Percentiles rank a stretch among this genome's conserved stretches.
Evolutionary conservation across 495 filamentous ascomycete species (phyloP).

Genomic region (Aspergillus avenaceus): DNA sequence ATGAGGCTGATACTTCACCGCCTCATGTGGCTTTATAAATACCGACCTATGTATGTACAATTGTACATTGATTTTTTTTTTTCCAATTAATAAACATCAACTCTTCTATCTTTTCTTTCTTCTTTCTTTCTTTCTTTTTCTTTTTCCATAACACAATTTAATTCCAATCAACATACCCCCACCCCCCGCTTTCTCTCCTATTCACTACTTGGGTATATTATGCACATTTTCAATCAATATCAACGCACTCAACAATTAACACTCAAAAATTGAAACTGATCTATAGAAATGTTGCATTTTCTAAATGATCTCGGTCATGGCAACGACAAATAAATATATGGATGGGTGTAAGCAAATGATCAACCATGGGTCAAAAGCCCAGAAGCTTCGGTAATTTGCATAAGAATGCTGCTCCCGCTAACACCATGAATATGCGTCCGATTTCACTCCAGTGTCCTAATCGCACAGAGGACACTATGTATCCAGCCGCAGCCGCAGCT

Average conservation of each 20-base stretch:
- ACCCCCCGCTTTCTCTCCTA: no score
- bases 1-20: slow-evolving; percentile 15
- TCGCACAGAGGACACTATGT: slow-evolving; percentile 56
- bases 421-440: slow-evolving; percentile 51
- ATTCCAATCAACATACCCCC: no score
- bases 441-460: slow-evolving; percentile 51
- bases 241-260: no score
- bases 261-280: no score
- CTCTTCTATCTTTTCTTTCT: no score
- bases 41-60: neutral
- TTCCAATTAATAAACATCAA: no score
- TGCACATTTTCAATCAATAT: no score
- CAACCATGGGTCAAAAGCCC: slow-evolving; percentile 5
- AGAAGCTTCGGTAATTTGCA: slow-evolving; percentile 25
- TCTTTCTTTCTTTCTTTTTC: no score
- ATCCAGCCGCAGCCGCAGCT: slow-evolving; percentile 39
- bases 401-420: slow-evolving; percentile 27
- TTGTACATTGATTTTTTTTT: neutral
- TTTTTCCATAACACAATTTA: no score
- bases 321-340: neutral
- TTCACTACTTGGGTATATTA: no score
- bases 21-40: slow-evolving; percentile 12
- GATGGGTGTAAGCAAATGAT: neutral
- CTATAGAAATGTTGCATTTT: no score
- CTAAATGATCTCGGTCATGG: no score